Evolutionary conservation across 306 rosid species (phyloP), one percentile per base, ranked within the genome.

Genomic region (Castanea sativa): DNA sequence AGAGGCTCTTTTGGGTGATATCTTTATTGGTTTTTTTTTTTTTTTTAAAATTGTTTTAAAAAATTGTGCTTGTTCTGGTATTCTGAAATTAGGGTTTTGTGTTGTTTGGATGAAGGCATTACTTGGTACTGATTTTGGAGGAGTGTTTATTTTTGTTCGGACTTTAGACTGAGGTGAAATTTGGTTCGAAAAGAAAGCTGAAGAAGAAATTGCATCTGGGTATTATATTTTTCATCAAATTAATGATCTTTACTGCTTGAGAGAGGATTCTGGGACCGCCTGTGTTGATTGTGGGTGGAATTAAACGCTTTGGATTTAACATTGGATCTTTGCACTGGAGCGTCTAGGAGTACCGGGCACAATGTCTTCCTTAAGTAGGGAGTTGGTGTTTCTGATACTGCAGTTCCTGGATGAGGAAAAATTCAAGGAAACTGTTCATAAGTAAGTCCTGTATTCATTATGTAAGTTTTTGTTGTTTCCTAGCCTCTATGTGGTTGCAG

Each of bases 281-380:
- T 70, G 55, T 38, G 32, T 25, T 20, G 49, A n/a, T 82, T 72
- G 41, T 41, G 35, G 64, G 72, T 74, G 65, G 64, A 69, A 57
- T 59, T 80, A 5, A 8, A 4, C 15, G 35, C 33, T 14, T 58
- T 38, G 30, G 79, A 13, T 25, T 73, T 74, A 19, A 68, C 35
- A 5, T 69, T 63, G 53, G 67, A 85, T 81, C 67, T 85, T 85
- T 81, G 88, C 85, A 23, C 85, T 85, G 88, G 88, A 85, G 85
- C 88, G 83, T 2, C 78, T 81, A 81, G 85, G 83, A 49, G 65
- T 85, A 85, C 81, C 81, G 53, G 85, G 88, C 69, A 80, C 85
- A 74, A 85, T 85, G 88, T 78, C 88, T 85, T 85, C 86, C 73
- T 78, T 85, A 53, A 85, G 88, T 79, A 78, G 88, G 79, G 88